Evolutionary conservation across 202 grass and related monocot species (phyloP).

Genomic region (Digitaria exilis): DNA sequence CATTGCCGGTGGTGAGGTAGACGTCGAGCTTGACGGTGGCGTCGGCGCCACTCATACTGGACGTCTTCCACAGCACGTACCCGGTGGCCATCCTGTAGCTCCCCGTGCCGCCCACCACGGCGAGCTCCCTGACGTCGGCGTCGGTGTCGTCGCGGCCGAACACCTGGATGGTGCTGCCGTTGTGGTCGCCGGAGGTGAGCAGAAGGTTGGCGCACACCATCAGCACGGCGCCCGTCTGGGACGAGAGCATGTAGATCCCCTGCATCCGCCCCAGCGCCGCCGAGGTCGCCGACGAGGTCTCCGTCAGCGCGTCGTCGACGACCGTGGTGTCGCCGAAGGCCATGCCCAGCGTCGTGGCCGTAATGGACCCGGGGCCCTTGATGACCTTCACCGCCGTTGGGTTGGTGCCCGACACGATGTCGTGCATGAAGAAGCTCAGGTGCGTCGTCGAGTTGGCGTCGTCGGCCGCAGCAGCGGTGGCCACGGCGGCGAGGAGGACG

Average conservation of each 20-base stretch:
- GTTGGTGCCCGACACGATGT: conserved; percentile 41
- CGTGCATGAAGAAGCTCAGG: conserved; percentile 68
- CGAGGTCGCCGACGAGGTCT: conserved; percentile 19
- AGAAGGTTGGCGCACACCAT: conserved; percentile 54
- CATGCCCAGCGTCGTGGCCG: background rate
- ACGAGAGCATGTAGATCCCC: conserved; percentile 55
- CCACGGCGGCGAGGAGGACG: background rate
- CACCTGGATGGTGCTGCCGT: conserved; percentile 63
- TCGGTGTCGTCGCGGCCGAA: conserved; percentile 51
- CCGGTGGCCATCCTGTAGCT: conserved; percentile 60
- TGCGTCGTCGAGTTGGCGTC: conserved; percentile 23
- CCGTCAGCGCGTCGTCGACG: conserved; percentile 59
- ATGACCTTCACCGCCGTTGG: conserved; percentile 54
- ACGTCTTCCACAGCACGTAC: conserved; percentile 57
- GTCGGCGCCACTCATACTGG: background rate
- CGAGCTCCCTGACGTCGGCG: conserved; percentile 44
- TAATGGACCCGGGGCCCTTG: background rate
- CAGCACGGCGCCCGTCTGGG: conserved; percentile 17
- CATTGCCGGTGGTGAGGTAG: background rate
- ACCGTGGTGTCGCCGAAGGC: conserved; percentile 65
- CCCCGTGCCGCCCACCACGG: conserved; percentile 72
- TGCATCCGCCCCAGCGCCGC: conserved; percentile 50
- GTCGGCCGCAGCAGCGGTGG: no score
- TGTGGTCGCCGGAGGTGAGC: conserved; percentile 60
- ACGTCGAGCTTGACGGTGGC: conserved; percentile 46